Evolutionary conservation across 2,329 filamentous ascomycete genomes (phyloP).

Genomic region (Talaromyces atroroseus): DNA sequence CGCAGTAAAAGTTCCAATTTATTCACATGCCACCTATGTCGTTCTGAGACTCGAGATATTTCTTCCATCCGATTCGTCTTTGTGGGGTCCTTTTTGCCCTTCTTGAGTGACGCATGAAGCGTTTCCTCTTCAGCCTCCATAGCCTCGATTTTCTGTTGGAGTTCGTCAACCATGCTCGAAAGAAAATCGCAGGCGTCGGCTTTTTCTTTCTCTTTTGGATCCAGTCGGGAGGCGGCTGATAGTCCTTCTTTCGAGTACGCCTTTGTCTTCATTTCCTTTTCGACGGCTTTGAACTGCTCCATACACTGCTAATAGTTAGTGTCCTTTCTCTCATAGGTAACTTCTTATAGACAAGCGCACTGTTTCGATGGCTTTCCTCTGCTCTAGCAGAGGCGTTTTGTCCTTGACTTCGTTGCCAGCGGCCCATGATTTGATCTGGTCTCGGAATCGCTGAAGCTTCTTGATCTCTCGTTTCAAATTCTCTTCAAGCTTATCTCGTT

Average conservation of each 20-base stretch:
- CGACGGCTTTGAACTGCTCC: constrained; percentile 99
- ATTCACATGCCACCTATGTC: constrained; percentile 92
- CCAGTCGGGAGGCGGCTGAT: constrained; percentile 82
- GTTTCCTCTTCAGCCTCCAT: constrained; percentile 85
- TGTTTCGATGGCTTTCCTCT: constrained; percentile 95
- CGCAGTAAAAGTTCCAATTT: constrained; percentile 88
- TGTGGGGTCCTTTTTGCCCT: constrained; percentile 77
- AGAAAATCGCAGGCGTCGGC: constrained; percentile 83
- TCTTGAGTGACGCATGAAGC: constrained; percentile 85
- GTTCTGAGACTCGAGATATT: constrained; percentile 76
- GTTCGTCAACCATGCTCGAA: constrained; percentile 78
- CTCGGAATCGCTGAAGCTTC: constrained; percentile 93
- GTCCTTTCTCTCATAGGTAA: constrained; percentile 1
- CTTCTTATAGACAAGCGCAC: constrained; percentile 44
- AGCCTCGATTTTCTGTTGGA: constrained; percentile 88
- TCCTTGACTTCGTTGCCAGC: constrained; percentile 99
- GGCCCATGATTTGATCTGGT: constrained; percentile 99
- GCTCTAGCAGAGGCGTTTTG: constrained; percentile 88
- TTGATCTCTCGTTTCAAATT: constrained; percentile 99
- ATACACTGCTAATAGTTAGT: constrained; percentile 52
- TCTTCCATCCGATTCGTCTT: constrained; percentile 86
- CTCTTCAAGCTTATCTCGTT: constrained; percentile 98
- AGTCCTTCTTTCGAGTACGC: constrained; percentile 98
- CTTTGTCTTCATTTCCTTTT: constrained; percentile 99
- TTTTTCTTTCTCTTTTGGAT: constrained; percentile 97